A percentile compares a stretch with the other conserved stretches of the same genome.
These are phyloP conservation scores for Avena eriantha DNA, from an alignment of 176 grass and related monocot species.

Conservation along the genomic window DNA sequence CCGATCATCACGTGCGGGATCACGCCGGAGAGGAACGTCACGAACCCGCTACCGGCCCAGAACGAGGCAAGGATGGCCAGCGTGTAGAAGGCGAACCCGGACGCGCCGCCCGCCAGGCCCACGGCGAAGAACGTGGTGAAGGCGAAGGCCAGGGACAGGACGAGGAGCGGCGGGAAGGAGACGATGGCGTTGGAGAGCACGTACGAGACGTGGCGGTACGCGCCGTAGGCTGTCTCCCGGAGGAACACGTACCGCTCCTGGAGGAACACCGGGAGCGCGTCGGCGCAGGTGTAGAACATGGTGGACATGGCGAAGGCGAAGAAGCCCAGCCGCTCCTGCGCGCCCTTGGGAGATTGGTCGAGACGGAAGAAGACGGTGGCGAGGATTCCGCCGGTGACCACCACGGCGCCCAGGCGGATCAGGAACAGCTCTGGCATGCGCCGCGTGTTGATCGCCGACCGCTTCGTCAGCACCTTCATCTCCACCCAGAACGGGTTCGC, in stretches of 20 bases:
- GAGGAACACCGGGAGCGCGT: constrained; percentile 95
- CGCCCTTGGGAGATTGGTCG: constrained; percentile 81
- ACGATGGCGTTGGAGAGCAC: constrained; percentile 92
- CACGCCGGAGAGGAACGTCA: constrained; percentile 93
- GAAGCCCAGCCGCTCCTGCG: constrained; percentile 89
- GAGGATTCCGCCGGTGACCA: constrained; percentile 75
- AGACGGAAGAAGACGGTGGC: constrained; percentile 86
- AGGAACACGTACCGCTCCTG: constrained; percentile 89
- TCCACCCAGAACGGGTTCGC: constrained; percentile 95
- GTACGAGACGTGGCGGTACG: constrained; percentile 89
- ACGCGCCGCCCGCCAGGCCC: constrained; percentile 67
- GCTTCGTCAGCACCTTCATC: constrained; percentile 71
- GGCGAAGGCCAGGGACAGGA: constrained; percentile 85
- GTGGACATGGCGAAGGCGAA: constrained; percentile 99
- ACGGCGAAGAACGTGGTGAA: constrained; percentile 88
- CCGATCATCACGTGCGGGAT: constrained; percentile 89
- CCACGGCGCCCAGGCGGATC: constrained; percentile 67
- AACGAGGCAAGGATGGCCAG: constrained; percentile 79
- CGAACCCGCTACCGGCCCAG: constrained; percentile 90
- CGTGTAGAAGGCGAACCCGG: constrained; percentile 82
- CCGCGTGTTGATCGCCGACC: constrained; percentile 71
- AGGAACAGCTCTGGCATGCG: constrained; percentile 87
- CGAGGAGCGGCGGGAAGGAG: constrained; percentile 77
- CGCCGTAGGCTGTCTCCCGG: constrained; percentile 92
- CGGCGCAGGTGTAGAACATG: constrained; percentile 96